Evolutionary conservation across 2,329 filamentous ascomycete species (phyloP).

Genomic region (Alternaria sp.): DNA sequence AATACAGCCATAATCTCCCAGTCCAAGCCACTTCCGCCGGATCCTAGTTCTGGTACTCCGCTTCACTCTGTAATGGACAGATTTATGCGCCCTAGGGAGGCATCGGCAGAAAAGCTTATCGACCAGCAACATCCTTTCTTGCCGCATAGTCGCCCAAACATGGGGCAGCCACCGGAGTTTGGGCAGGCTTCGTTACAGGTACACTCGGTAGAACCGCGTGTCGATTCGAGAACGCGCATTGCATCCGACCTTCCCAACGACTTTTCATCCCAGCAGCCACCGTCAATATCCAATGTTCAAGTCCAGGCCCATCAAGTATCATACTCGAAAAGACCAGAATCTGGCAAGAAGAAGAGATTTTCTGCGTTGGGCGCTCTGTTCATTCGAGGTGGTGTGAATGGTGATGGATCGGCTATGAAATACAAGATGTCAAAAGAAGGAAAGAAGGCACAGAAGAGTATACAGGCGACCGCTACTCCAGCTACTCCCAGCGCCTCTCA

Average conservation of each 20-base stretch:
- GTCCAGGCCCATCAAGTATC: constrained; percentile 19
- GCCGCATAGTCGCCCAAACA: constrained; percentile 29
- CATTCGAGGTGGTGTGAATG: constrained; percentile 45
- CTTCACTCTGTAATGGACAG: constrained; percentile 35
- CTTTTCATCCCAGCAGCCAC: constrained; percentile 30
- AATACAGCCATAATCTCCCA: constrained; percentile 3
- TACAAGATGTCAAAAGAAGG: constrained; percentile 48
- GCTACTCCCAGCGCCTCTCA: constrained; percentile 16
- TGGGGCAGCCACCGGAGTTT: constrained; percentile 38
- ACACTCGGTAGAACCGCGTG: constrained; percentile 37
- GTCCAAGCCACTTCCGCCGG: constrained; percentile 1
- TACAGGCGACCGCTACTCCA: constrained; percentile 30
- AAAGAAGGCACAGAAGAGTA: constrained; percentile 44
- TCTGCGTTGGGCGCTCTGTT: constrained; percentile 55
- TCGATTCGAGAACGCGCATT: constrained; percentile 35
- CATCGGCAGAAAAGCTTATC: constrained; percentile 20
- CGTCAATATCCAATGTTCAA: constrained; percentile 12
- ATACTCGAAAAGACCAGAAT: constrained; percentile 26
- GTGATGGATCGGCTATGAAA: constrained; percentile 32
- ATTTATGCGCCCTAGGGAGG: constrained; percentile 29
- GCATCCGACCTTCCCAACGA: constrained; percentile 30
- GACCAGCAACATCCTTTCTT: constrained; percentile 19
- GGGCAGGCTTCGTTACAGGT: constrained; percentile 39
- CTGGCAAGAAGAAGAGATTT: constrained; percentile 54
- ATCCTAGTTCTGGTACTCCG: constrained; percentile 25